phyloP scores from a whole-genome alignment of 805 yeast genomes.

The Cyberlindnera nakhonratchasimensis region DNA sequence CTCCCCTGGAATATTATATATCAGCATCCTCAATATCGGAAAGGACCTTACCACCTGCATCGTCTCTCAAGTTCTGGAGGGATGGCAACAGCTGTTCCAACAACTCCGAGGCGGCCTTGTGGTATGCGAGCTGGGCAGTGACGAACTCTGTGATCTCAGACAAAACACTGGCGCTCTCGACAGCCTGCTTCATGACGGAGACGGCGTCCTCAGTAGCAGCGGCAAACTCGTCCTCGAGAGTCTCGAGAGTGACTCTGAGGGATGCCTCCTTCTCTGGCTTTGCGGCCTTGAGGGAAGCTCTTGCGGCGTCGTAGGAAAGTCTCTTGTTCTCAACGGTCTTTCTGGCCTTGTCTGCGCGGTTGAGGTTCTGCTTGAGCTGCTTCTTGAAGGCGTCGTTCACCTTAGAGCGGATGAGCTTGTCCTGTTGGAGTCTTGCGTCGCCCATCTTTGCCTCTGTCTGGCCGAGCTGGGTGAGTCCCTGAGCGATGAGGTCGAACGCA shows the following conservation, averaged over 20 bases:
- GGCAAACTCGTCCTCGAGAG: constrained; percentile 85
- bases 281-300: constrained; percentile 49
- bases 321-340: constrained; percentile 74
- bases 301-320: constrained; percentile 74
- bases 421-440: constrained; percentile 80
- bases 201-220: constrained; percentile 88
- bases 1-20: constrained; percentile 8
- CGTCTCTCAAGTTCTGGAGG: constrained; percentile 57
- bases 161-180: constrained; percentile 66
- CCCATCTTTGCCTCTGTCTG: constrained; percentile 72
- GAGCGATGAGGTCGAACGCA: constrained; percentile 49
- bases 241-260: constrained; percentile 72
- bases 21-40: constrained; percentile 28
- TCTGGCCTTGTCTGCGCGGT: constrained; percentile 65
- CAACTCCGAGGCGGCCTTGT: constrained; percentile 67
- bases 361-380: constrained; percentile 56
- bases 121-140: constrained; percentile 77
- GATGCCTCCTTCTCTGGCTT: constrained; percentile 68
- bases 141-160: constrained; percentile 65
- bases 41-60: constrained; percentile 33
- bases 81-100: constrained; percentile 63
- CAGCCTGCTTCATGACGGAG: constrained; percentile 73
- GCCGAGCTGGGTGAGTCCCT: constrained; percentile 64
- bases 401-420: constrained; percentile 62
- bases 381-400: constrained; percentile 66